Base-by-base conservation (phyloP, 2,329 filamentous ascomycete genomes). In the Knufia petricola region DNA sequence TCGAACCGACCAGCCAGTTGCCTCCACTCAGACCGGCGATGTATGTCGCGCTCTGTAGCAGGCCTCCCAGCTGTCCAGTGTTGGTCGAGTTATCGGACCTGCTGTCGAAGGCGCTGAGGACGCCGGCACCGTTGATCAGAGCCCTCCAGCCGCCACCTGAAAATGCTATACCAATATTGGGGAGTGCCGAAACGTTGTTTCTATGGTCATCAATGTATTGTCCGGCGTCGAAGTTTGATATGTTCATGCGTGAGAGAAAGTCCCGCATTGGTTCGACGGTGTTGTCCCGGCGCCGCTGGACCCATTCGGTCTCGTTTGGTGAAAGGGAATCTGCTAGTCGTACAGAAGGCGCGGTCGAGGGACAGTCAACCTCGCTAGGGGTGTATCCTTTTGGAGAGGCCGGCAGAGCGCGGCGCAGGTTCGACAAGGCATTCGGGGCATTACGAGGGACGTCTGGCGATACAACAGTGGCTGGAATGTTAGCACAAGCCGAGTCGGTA, bases 111-210 rank as follows among this genome's bases (percentile, higher is more conserved):
- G 87, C 88, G 24, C 84, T 78, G 13, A 94, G 59, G 37, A 82
- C 83, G 52, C 88, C 88, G 13, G 82, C 88, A 31, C 86, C 87
- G 61, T 85, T 90, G 70, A 89, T 72, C 69, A 94, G 73, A n/a
- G 88, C 87, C 49, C 88, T 76, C 63, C 92, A 94, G 30, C 88
- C 88, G 62, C 88, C 88, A 10, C 87, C 87, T 0, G 86, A 92
- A 38, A 85, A 71, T 9, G 87, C 85, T 53, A 94, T 77, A 13
- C 74, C 87, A 52, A 94, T 81, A 56, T 82, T 85, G 0, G 82
- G 81, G 21, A 83, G 59, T 1, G 72, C 69, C 13, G 73, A 73
- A 0, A 69, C 69, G 63, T 84, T 82, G 52, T 69, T 67, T 23
- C 67, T 66, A 51, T 78, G 64, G 1, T 67, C 68, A 47, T 81